These are phyloP conservation scores for Sugiyamaella sp. DNA, from an alignment of 1,139 yeast species.

Conservation along the genomic window DNA sequence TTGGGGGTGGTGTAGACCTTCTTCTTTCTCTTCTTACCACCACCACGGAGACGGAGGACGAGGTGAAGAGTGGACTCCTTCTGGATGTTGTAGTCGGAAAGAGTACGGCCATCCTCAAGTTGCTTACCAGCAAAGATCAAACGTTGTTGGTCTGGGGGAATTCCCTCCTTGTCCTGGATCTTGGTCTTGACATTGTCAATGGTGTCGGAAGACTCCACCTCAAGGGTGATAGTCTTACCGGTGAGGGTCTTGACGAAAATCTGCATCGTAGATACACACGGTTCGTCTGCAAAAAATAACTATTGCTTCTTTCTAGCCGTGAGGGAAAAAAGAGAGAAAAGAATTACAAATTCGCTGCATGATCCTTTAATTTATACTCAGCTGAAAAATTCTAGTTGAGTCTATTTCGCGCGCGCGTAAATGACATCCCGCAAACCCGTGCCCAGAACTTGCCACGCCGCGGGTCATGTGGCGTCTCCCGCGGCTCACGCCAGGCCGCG, in stretches of 20 bases:
- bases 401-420: slow-evolving; percentile 4
- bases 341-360: background rate
- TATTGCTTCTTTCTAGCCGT: slow-evolving; percentile 37
- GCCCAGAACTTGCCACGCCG: slow-evolving; percentile 12
- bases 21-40: slow-evolving; percentile 99
- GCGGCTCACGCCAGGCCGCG: background rate
- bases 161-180: slow-evolving; percentile 99
- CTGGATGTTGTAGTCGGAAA: slow-evolving; percentile 99
- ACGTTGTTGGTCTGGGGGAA: slow-evolving; percentile 99
- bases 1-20: slow-evolving; percentile 99
- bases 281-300: slow-evolving; percentile 41
- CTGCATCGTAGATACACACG: slow-evolving; percentile 60
- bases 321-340: slow-evolving; percentile 22
- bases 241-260: slow-evolving; percentile 98
- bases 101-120: slow-evolving; percentile 98
- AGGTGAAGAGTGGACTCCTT: slow-evolving; percentile 98
- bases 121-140: slow-evolving; percentile 99
- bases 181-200: slow-evolving; percentile 99
- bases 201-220: slow-evolving; percentile 99
- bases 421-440: slow-evolving; percentile 3
- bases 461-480: slow-evolving; percentile 8
- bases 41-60: slow-evolving; percentile 99
- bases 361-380: slow-evolving; percentile 1
- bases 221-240: slow-evolving; percentile 99
- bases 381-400: slow-evolving; percentile 7